Evolutionary conservation across 305 asterid species (phyloP).

Genomic region (Ilex paraguariensis): DNA sequence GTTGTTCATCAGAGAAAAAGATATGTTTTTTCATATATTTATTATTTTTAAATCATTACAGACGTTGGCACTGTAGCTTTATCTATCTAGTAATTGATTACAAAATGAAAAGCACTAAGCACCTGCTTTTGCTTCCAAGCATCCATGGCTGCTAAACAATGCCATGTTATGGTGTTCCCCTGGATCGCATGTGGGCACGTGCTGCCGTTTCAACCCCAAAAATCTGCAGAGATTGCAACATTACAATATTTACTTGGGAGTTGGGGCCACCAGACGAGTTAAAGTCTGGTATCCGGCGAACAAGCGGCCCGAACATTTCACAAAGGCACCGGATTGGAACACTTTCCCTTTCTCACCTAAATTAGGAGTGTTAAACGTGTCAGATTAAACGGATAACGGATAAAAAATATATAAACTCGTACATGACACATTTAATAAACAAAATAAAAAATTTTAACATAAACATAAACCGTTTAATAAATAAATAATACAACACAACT

Average conservation of each 20-base stretch:
- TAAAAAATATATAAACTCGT: too few species aligned
- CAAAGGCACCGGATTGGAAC: conserved; percentile 30
- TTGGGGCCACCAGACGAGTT: conserved; percentile 17
- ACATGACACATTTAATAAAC: too few species aligned
- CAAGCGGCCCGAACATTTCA: conserved; percentile 12
- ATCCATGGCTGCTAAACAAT: conserved; percentile 21
- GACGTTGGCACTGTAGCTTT: too few species aligned
- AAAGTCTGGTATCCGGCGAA: conserved; percentile 14
- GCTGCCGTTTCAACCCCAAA: conserved; percentile 27
- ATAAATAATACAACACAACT: too few species aligned
- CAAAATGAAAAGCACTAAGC: background rate
- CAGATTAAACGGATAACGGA: too few species aligned
- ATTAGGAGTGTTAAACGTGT: too few species aligned
- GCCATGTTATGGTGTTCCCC: conserved; percentile 26
- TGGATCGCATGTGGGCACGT: conserved; percentile 32
- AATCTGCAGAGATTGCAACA: conserved; percentile 31
- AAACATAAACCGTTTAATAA: too few species aligned
- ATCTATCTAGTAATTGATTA: background rate
- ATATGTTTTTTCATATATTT: too few species aligned
- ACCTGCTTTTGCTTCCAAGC: background rate
- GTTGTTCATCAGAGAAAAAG: too few species aligned
- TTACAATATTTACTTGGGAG: conserved; percentile 25
- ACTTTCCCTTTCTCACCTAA: conserved; percentile 27
- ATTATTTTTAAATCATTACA: too few species aligned
- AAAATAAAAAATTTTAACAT: too few species aligned